Percentiles rank a stretch among this genome's conserved stretches.
These are phyloP conservation scores for Spathaspora sp. DNA, from an alignment of 1,139 yeast genomes.

Conservation along the genomic window DNA sequence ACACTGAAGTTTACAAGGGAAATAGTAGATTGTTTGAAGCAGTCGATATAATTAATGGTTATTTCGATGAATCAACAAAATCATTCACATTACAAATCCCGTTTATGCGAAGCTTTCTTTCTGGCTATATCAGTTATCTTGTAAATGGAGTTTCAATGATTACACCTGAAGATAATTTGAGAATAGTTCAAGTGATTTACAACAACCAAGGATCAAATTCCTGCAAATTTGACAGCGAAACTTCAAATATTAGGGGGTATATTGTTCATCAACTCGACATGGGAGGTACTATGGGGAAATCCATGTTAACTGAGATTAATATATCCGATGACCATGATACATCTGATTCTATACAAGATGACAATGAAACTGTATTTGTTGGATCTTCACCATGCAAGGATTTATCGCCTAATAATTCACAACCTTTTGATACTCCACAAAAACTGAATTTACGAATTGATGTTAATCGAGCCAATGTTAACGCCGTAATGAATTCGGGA, in stretches of 20 bases:
- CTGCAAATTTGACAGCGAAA: conserved; percentile 13
- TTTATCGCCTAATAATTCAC: conserved; percentile 11
- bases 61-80: conserved; percentile 16
- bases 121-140: conserved; percentile 39
- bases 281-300: conserved; percentile 10
- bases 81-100: conserved; percentile 36
- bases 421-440: conserved; percentile 15
- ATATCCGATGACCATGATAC: not conserved
- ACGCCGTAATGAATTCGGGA: conserved; percentile 18
- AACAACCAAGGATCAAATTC: conserved; percentile 13
- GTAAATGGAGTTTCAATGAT: conserved; percentile 27
- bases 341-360: conserved; percentile 20
- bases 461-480: conserved; percentile 9
- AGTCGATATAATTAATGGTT: conserved; percentile 39
- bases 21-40: conserved; percentile 22
- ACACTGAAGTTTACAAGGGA: conserved; percentile 29
- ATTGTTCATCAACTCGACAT: conserved; percentile 29
- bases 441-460: conserved; percentile 12
- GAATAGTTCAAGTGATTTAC: conserved; percentile 34
- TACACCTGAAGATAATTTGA: conserved; percentile 22
- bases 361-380: conserved; percentile 43
- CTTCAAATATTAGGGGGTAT: conserved; percentile 24
- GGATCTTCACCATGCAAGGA: conserved; percentile 37
- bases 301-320: conserved; percentile 2
- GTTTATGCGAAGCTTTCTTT: conserved; percentile 39